phyloP scores from a whole-genome alignment of 768 basidiomycete species.

The Dacryopinax primogenitus region DNA sequence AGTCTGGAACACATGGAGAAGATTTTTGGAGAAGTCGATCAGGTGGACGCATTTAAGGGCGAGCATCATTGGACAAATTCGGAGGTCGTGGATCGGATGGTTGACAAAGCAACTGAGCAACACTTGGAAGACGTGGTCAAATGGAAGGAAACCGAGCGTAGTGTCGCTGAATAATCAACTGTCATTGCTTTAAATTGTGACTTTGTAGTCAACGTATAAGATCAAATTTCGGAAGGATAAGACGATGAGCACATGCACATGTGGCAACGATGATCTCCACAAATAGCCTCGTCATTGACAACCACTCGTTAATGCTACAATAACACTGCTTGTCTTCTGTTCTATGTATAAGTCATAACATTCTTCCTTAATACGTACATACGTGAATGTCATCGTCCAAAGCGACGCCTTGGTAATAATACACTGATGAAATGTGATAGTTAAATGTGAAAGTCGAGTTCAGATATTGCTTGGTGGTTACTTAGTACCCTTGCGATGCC shows the following conservation, averaged over 20 bases:
- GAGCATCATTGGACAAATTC: background rate
- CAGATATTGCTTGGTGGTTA: background rate
- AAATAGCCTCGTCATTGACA: background rate
- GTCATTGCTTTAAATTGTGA: no score
- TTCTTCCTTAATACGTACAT: constrained; percentile 2
- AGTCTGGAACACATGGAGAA: constrained; percentile 8
- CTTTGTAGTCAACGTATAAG: no score
- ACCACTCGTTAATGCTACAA: background rate
- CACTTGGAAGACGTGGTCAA: background rate
- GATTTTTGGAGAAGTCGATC: background rate
- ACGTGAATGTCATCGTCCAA: constrained; percentile 6
- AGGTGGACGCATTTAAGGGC: background rate
- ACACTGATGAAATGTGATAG: background rate
- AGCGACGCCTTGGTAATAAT: background rate
- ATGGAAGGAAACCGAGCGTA: no score
- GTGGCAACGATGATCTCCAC: background rate
- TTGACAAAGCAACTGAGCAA: background rate
- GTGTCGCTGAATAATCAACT: no score
- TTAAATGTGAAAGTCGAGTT: background rate
- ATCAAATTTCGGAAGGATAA: no score
- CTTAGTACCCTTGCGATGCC: background rate
- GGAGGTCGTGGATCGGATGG: background rate
- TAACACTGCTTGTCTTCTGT: constrained; percentile 2
- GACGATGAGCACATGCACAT: no score
- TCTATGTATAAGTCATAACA: background rate